Percentiles rank a stretch among this genome's conserved stretches.
Conservation (phyloP, 73 alveolate species). For the Symbiodinium pilosum region DNA sequence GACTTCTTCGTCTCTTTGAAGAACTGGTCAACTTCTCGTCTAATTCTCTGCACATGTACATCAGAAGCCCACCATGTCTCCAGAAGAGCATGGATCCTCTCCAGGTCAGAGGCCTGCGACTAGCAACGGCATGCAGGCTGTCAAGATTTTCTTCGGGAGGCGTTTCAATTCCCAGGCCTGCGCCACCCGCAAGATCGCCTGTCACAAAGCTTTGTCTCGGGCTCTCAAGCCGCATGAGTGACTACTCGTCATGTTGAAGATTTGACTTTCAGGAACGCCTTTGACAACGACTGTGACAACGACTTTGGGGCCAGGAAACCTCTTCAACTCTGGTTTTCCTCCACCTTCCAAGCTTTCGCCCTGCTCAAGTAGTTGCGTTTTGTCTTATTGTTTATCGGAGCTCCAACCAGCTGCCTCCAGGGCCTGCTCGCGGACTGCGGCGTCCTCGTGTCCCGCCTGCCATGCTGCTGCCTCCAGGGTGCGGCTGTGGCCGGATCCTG, state of each 20-base stretch:
- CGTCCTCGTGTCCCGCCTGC: slow-evolving; percentile 52
- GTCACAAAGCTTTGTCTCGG: too few species aligned
- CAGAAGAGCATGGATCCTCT: neutral
- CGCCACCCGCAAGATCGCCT: neutral
- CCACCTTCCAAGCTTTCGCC: too few species aligned
- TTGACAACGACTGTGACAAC: too few species aligned
- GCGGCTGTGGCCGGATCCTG: slow-evolving; percentile 11
- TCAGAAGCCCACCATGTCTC: slow-evolving; percentile 1
- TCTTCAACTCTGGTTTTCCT: too few species aligned
- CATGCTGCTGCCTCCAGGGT: slow-evolving; percentile 55
- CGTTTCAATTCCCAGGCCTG: neutral
- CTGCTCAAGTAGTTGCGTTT: too few species aligned
- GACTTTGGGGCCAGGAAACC: too few species aligned
- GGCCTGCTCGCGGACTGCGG: slow-evolving; percentile 55
- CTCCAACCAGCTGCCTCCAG: slow-evolving; percentile 35
- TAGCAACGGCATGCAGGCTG: neutral
- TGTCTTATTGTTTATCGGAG: too few species aligned
- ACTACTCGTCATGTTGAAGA: too few species aligned
- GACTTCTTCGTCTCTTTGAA: too few species aligned
- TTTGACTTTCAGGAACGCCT: too few species aligned
- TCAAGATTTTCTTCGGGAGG: neutral
- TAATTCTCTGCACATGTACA: neutral
- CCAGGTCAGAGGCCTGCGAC: slow-evolving; percentile 1
- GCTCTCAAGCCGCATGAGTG: too few species aligned
- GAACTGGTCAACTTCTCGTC: neutral